Evolutionary conservation across 2,329 filamentous ascomycete species (phyloP), one percentile per base, ranked within the genome.

Genomic region (Macrophomina pseudophaseolina): DNA sequence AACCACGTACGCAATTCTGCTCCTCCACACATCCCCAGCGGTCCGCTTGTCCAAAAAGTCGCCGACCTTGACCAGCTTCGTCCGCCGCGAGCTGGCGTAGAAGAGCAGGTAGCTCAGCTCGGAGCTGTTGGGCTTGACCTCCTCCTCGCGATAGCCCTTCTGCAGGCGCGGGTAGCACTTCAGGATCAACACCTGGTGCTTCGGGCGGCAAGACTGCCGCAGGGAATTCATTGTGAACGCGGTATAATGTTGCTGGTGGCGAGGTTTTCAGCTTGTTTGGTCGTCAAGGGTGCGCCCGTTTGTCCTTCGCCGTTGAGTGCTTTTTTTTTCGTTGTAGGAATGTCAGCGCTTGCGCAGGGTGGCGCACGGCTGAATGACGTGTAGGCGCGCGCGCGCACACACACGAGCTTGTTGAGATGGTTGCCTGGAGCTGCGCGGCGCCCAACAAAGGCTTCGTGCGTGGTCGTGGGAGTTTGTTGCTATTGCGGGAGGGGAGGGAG

Each of bases 101-200:
- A 97, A 98, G 65, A 98, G 88, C 70, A 99, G 87, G 78, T 98
- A 98, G 80, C 93, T 97, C 70, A 99, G 88, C 84, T 99, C 95
- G 81, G 93, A 97, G 71, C 93, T 93, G 80, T 98, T 98, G 52
- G 95, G 94, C 81, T 94, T 96, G 75, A 97, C 93, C 74, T 97
- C 93, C 76, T 94, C 91, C 69, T 78, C 74, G 92, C 90, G 62
- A 70, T 75, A 64, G 72, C 92, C 93, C 82, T 97, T 98, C 71
- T 92, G 92, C 70, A 92, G 94, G 72, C 91, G 91, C 48, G 95
- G 95, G 79, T 97, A 99, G 84, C 94, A 98, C 83, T 97, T 97
- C 71, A 97, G 87, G 71, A 97, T 90, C 69, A 98, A 85, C 72
- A 97, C 92, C 86, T 98, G 94, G 82, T 99, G 95, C 84, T 97